These are phyloP conservation scores for Cicer pinnatifidum DNA, from an alignment of 306 rosid species.

Conservation along the genomic window DNA sequence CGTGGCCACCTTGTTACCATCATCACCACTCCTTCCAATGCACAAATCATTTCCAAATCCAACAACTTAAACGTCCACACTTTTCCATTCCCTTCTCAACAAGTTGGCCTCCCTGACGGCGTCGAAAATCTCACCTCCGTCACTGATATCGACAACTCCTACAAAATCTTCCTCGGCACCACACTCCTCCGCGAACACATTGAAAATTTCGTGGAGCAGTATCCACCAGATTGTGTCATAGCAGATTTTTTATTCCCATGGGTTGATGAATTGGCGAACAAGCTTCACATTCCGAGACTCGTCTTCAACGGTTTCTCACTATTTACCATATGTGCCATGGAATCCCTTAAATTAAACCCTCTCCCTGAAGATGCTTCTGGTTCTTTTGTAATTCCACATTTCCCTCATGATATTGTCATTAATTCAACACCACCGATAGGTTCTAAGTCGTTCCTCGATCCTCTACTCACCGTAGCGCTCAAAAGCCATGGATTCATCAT, in stretches of 20 bases:
- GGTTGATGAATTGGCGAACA: slow-evolving; percentile 45
- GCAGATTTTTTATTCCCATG: slow-evolving; percentile 42
- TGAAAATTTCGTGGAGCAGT: slow-evolving; percentile 17
- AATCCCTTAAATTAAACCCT: slow-evolving; percentile 13
- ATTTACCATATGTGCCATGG: slow-evolving; percentile 44
- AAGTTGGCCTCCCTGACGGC: slow-evolving; percentile 49
- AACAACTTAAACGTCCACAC: slow-evolving; percentile 24
- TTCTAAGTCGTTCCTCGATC: not conserved
- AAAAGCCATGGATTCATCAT: slow-evolving; percentile 47
- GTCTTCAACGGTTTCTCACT: slow-evolving; percentile 43
- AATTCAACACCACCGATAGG: slow-evolving; percentile 15
- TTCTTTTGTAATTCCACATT: slow-evolving; percentile 8
- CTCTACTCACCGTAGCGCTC: not conserved
- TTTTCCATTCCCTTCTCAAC: slow-evolving; percentile 36
- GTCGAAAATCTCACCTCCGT: slow-evolving; percentile 17
- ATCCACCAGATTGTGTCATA: slow-evolving; percentile 50
- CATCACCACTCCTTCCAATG: slow-evolving; percentile 52
- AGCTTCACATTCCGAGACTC: slow-evolving; percentile 33
- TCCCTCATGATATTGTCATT: slow-evolving; percentile 44
- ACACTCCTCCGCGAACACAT: slow-evolving; percentile 29
- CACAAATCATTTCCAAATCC: slow-evolving; percentile 9
- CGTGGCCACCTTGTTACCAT: slow-evolving; percentile 50
- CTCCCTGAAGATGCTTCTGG: not conserved
- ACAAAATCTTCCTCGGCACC: not conserved
- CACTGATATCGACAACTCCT: not conserved